Conservation (phyloP, 768 basidiomycete species). For the Stropharia rugosoannulata region DNA sequence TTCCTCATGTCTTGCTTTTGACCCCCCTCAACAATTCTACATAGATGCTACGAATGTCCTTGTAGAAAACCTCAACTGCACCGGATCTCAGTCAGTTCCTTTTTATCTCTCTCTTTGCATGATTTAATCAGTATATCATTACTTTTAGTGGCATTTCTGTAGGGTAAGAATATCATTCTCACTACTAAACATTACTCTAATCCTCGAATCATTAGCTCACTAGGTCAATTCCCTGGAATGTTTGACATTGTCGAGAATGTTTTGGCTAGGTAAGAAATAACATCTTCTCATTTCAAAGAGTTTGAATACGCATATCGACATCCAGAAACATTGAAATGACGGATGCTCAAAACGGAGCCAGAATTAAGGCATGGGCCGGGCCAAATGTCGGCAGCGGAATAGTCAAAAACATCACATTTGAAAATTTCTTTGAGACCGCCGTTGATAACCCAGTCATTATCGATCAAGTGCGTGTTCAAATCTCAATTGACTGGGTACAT, state of each 20-base stretch:
- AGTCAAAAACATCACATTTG: conserved; percentile 56
- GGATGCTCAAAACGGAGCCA: conserved; percentile 63
- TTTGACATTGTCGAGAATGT: conserved; percentile 67
- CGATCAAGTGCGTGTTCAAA: background rate
- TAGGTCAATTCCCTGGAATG: conserved; percentile 52
- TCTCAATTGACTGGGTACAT: background rate
- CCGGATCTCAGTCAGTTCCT: conserved; percentile 51
- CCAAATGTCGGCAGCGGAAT: conserved; percentile 56
- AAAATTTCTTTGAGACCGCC: conserved; percentile 48
- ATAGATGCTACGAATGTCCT: conserved; percentile 50
- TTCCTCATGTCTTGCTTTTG: background rate
- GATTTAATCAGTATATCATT: background rate
- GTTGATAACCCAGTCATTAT: conserved; percentile 63
- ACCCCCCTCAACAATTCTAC: conserved; percentile 18
- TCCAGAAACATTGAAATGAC: conserved; percentile 55
- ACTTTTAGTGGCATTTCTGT: conserved; percentile 51
- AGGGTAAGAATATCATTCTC: conserved; percentile 24
- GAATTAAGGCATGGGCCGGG: conserved; percentile 70
- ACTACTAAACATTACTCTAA: background rate
- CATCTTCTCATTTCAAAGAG: background rate
- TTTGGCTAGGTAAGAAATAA: conserved; percentile 36
- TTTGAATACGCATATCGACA: too few relatives aligned
- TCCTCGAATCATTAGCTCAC: conserved; percentile 37
- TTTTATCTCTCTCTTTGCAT: background rate
- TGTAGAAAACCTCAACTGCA: conserved; percentile 57